Percentiles rank a stretch among this genome's conserved stretches.
Evolutionary conservation across 306 rosid genomes (phyloP).

Genomic region (Citrullus mucosospermus): DNA sequence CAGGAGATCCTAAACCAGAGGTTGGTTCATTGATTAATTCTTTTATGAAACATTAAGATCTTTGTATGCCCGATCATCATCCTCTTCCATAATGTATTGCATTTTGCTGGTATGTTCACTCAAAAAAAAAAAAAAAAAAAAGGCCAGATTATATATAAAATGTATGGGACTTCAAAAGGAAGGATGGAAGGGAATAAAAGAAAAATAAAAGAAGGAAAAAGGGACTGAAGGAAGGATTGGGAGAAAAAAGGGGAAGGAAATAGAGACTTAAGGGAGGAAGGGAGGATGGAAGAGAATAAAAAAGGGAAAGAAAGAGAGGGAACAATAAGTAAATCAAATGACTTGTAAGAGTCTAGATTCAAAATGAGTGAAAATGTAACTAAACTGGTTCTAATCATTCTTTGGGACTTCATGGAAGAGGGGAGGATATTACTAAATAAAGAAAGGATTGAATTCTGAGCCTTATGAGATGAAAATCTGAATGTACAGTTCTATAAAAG

Average conservation of each 20-base stretch:
- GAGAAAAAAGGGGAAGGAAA: not conserved
- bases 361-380: not conserved
- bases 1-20: constrained; percentile 39
- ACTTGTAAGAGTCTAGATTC: not conserved
- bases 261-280: not conserved
- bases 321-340: not conserved
- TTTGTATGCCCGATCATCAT: not conserved
- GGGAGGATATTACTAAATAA: not conserved
- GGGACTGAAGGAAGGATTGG: not conserved
- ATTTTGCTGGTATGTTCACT: not conserved
- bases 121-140: not conserved
- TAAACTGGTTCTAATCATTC: not conserved
- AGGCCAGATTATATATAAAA: not conserved
- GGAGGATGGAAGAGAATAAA: not conserved
- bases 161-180: not conserved
- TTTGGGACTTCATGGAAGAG: not conserved
- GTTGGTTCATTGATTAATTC: constrained; percentile 26
- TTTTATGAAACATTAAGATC: not conserved
- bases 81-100: not conserved
- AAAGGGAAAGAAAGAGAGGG: too few species aligned
- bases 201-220: not conserved
- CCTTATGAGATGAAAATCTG: not conserved
- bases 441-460: not conserved
- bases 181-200: not conserved
- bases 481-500: not conserved